Percentiles rank a stretch among this genome's conserved stretches.
Conservation (phyloP, 805 yeast genomes). For the Lachancea meyersii region DNA sequence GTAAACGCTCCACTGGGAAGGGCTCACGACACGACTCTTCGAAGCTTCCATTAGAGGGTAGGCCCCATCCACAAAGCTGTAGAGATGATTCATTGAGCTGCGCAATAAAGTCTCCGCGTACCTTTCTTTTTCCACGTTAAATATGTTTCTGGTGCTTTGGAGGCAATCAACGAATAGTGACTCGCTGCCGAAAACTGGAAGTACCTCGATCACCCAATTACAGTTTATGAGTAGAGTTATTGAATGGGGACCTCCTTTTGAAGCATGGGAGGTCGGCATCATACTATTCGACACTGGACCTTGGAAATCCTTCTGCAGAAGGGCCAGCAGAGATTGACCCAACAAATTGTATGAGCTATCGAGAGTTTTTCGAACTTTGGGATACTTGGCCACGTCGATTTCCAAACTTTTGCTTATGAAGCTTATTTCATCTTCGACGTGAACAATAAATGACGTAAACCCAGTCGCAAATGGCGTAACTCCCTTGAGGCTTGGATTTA, state of each 20-base stretch:
- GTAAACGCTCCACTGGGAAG: conserved; percentile 57
- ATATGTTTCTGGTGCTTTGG: conserved; percentile 23
- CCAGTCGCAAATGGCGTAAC: conserved; percentile 42
- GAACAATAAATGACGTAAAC: conserved; percentile 42
- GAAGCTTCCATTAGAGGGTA: conserved; percentile 42
- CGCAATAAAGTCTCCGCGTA: conserved; percentile 45
- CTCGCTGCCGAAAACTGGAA: conserved; percentile 23
- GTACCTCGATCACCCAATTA: conserved; percentile 43
- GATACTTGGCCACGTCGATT: neutral
- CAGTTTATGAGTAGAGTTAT: conserved; percentile 49
- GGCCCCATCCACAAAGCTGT: conserved; percentile 58
- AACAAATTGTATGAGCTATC: conserved; percentile 24
- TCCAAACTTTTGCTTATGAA: neutral
- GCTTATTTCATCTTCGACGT: conserved; percentile 29
- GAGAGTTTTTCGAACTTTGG: conserved; percentile 24
- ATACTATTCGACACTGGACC: neutral
- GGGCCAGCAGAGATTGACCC: conserved; percentile 28
- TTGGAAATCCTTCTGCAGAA: conserved; percentile 19
- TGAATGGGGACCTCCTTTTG: conserved; percentile 32
- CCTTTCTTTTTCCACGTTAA: conserved; percentile 31
- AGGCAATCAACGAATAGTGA: conserved; percentile 19
- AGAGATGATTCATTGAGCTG: conserved; percentile 59
- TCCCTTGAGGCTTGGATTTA: conserved; percentile 32
- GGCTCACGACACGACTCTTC: conserved; percentile 33
- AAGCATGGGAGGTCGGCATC: neutral